phyloP scores from a whole-genome alignment of 192 early-diverging fungal species.

The Entomortierella lignicola region DNA sequence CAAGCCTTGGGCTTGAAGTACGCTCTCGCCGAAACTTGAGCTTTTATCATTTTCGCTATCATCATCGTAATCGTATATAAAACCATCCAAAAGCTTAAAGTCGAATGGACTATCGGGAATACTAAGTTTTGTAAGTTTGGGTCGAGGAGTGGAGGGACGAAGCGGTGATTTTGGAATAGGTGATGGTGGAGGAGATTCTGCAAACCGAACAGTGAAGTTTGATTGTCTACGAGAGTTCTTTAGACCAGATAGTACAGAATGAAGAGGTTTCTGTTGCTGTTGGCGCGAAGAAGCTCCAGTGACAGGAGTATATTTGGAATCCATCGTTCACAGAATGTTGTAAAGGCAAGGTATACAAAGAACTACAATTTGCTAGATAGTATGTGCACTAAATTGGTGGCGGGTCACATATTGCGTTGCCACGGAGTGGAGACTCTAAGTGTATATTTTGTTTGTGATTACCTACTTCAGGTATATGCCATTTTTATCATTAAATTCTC shows the following conservation, averaged over 20 bases:
- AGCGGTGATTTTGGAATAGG: background rate
- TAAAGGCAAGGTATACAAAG: no score
- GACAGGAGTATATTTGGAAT: no score
- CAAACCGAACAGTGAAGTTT: background rate
- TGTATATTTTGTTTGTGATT: no score
- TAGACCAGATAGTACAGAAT: background rate
- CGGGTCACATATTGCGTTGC: no score
- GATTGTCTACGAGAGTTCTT: background rate
- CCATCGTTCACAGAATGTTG: no score
- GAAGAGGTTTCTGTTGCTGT: background rate
- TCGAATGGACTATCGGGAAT: background rate
- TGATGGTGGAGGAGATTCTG: background rate
- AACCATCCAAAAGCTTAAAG: background rate
- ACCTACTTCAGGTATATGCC: no score
- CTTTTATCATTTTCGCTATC: background rate
- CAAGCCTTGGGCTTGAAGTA: no score
- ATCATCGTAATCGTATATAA: background rate
- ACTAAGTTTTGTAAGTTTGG: background rate
- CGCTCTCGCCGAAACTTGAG: background rate
- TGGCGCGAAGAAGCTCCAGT: background rate
- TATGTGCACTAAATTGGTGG: no score
- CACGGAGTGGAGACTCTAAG: no score
- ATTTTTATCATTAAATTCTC: no score
- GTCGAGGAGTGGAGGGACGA: background rate
- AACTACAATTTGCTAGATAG: no score